A percentile compares a stretch with the other conserved stretches of the same genome.
Conservation (phyloP, 2,329 filamentous ascomycete species). For the Aspergillus sp. region DNA sequence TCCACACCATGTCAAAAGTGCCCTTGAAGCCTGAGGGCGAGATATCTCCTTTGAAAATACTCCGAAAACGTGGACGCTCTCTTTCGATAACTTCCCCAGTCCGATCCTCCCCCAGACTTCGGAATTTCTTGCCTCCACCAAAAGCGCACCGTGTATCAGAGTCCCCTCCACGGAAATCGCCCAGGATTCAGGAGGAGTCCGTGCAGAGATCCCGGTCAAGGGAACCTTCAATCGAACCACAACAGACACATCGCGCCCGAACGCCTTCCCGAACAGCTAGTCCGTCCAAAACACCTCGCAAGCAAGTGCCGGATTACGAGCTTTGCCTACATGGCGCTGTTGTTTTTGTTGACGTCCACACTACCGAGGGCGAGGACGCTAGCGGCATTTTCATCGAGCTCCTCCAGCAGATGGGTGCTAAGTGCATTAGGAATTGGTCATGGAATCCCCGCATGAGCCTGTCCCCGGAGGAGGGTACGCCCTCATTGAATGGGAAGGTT, state of each 20-base stretch:
- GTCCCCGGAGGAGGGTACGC: slow-evolving; percentile 33
- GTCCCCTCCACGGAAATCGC: slow-evolving; percentile 29
- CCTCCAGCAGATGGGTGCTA: slow-evolving; percentile 76
- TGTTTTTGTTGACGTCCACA: slow-evolving; percentile 81
- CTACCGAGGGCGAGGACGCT: slow-evolving; percentile 76
- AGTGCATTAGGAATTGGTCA: slow-evolving; percentile 72
- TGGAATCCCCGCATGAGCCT: slow-evolving; percentile 63
- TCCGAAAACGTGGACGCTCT: slow-evolving; percentile 52
- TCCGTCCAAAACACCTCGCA: slow-evolving; percentile 30
- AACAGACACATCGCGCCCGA: slow-evolving; percentile 6
- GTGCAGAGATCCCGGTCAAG: slow-evolving; percentile 20
- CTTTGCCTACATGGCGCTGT: slow-evolving; percentile 67
- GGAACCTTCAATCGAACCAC: slow-evolving; percentile 12
- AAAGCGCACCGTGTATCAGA: slow-evolving; percentile 21
- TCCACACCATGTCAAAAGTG: slow-evolving; percentile 75
- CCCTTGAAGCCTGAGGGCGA: slow-evolving; percentile 67
- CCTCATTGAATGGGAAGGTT: slow-evolving; percentile 51
- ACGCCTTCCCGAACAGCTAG: slow-evolving; percentile 22
- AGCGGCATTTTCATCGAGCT: slow-evolving; percentile 79
- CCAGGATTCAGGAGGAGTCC: slow-evolving; percentile 19
- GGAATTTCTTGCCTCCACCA: slow-evolving; percentile 23
- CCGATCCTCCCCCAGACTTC: slow-evolving; percentile 31
- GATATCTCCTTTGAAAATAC: slow-evolving; percentile 46
- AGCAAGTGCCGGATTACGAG: slow-evolving; percentile 22
- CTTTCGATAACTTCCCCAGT: slow-evolving; percentile 47